These are phyloP conservation scores for Verticillium tricorpus DNA, from an alignment of 2,329 filamentous ascomycete species.

Conservation along the genomic window DNA sequence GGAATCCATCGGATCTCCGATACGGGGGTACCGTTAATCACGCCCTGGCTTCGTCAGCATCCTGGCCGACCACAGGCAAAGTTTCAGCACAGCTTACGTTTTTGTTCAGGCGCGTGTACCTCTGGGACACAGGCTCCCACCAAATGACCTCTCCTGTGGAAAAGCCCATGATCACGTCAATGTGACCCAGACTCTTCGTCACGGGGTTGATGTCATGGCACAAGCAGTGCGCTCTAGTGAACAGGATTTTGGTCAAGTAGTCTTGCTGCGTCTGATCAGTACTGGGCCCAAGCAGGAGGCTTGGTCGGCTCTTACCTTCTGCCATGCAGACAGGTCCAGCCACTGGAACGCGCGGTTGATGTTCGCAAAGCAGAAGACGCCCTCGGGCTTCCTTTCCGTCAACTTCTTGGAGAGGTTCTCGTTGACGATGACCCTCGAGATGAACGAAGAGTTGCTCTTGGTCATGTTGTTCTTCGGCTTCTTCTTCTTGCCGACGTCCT, in stretches of 20 bases:
- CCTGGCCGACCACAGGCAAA: not conserved
- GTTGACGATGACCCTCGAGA: slow-evolving; percentile 91
- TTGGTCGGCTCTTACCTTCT: slow-evolving; percentile 6
- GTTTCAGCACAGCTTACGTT: slow-evolving; percentile 53
- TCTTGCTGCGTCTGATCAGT: slow-evolving; percentile 56
- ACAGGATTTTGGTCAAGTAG: slow-evolving; percentile 90
- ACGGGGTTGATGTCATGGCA: slow-evolving; percentile 88
- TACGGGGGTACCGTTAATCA: slow-evolving; percentile 81
- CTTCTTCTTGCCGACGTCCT: slow-evolving; percentile 73
- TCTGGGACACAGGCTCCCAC: slow-evolving; percentile 96
- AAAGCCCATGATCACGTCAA: slow-evolving; percentile 93
- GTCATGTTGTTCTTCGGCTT: slow-evolving; percentile 98
- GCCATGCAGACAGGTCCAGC: slow-evolving; percentile 68
- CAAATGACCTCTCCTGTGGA: slow-evolving; percentile 96
- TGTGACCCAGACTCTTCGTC: slow-evolving; percentile 73
- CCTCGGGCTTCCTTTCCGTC: slow-evolving; percentile 71
- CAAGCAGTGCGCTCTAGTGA: slow-evolving; percentile 91
- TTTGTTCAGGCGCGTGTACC: slow-evolving; percentile 94
- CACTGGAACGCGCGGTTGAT: slow-evolving; percentile 95
- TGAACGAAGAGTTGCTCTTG: slow-evolving; percentile 98
- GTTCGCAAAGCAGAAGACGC: slow-evolving; percentile 88
- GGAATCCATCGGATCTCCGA: slow-evolving; percentile 91
- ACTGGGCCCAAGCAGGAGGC: not conserved
- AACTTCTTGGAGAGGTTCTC: slow-evolving; percentile 76
- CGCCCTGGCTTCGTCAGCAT: slow-evolving; percentile 50